A percentile compares a stretch with the other conserved stretches of the same genome.
Conservation (phyloP, 176 grass and related monocot genomes). For the Carex kokanica region DNA sequence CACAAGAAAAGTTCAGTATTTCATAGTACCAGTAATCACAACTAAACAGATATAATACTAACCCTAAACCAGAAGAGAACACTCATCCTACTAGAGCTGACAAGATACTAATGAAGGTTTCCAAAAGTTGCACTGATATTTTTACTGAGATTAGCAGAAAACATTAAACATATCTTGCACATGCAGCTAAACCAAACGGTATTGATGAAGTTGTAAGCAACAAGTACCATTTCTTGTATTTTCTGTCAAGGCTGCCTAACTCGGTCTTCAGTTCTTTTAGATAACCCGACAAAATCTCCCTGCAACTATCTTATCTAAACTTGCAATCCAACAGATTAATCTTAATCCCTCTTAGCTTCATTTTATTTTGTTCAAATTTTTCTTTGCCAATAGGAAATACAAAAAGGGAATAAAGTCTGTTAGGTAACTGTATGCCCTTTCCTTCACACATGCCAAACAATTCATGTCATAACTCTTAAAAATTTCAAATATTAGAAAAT, state of each 20-base stretch:
- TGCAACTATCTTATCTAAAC: not conserved
- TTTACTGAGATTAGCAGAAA: not conserved
- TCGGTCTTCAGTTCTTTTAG: not conserved
- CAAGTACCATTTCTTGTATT: not conserved
- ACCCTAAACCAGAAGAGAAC: not conserved
- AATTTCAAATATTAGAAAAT: not conserved
- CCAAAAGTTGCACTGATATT: not conserved
- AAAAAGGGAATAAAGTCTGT: not conserved
- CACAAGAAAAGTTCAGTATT: slow-evolving; percentile 21
- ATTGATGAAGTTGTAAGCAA: not conserved
- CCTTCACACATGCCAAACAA: not conserved
- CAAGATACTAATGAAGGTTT: not conserved
- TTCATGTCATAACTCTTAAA: not conserved
- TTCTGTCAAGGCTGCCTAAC: not conserved
- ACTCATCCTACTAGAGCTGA: not conserved
- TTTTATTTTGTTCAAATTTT: not conserved
- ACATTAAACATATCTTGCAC: not conserved
- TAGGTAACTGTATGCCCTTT: not conserved
- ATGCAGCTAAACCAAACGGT: not conserved
- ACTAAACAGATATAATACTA: not conserved
- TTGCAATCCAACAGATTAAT: slow-evolving; percentile 4
- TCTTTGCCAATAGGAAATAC: not conserved
- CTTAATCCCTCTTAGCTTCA: not conserved
- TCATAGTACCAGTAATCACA: not conserved
- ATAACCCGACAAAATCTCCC: not conserved